phyloP scores from a whole-genome alignment of 2,329 filamentous ascomycete genomes.

The Penicillium palitans region DNA sequence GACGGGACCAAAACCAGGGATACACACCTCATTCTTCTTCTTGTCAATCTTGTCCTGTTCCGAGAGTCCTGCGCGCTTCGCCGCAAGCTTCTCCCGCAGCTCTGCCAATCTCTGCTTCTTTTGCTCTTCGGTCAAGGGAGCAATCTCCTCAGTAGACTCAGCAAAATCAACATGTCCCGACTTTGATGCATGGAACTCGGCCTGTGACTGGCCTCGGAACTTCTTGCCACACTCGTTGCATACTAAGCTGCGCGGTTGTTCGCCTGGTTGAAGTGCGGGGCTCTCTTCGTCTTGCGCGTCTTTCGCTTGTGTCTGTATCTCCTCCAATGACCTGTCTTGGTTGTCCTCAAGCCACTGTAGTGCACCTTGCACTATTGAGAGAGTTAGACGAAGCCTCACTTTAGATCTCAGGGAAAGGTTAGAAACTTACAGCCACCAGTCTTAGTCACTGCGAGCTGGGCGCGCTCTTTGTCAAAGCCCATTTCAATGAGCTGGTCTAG shows the following conservation, averaged over 20 bases:
- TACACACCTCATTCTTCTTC: conserved; percentile 76
- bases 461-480: conserved; percentile 80
- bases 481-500: conserved; percentile 64
- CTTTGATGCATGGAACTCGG: conserved; percentile 87
- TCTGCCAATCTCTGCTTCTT: conserved; percentile 78
- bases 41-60: conserved; percentile 75
- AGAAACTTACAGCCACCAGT: conserved; percentile 69
- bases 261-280: conserved; percentile 67
- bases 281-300: conserved; percentile 58
- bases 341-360: conserved; percentile 94
- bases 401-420: background rate
- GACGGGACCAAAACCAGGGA: background rate
- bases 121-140: conserved; percentile 86
- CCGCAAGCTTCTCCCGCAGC: conserved; percentile 68
- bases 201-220: conserved; percentile 77
- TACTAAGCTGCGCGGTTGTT: conserved; percentile 74
- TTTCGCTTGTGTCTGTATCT: conserved; percentile 63
- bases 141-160: conserved; percentile 89
- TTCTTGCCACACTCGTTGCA: conserved; percentile 96
- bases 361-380: conserved; percentile 70
- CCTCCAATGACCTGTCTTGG: conserved; percentile 81
- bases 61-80: conserved; percentile 69
- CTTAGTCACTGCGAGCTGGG: conserved; percentile 81
- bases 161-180: conserved; percentile 89
- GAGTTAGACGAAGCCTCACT: conserved; percentile 12